Conservation (phyloP, 257 asterid genomes). For the Avicennia marina region DNA sequence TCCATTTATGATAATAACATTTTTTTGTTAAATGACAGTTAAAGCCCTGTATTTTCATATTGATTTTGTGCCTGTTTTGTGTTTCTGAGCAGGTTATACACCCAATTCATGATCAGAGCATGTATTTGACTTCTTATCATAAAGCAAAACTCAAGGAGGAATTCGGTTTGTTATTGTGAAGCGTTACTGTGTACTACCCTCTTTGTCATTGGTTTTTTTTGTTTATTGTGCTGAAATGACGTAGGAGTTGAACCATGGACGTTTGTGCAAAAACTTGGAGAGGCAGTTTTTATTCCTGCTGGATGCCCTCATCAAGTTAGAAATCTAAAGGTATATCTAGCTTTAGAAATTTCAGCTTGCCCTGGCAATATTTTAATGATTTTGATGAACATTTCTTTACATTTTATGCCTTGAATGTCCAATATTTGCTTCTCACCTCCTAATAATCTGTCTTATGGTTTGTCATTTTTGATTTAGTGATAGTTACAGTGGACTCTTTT, state of each 20-base stretch:
- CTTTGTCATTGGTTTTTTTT: background rate
- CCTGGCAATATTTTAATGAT: background rate
- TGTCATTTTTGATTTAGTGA: background rate
- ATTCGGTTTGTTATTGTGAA: constrained; percentile 37
- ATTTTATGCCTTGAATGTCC: background rate
- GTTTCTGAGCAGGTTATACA: constrained; percentile 43
- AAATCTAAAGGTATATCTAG: constrained; percentile 33
- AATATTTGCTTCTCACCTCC: background rate
- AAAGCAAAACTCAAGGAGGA: constrained; percentile 58
- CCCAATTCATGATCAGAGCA: constrained; percentile 66
- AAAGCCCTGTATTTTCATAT: background rate
- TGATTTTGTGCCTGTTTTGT: background rate
- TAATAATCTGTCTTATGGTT: background rate
- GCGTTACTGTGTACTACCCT: background rate
- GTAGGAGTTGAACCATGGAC: constrained; percentile 85
- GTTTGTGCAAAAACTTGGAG: constrained; percentile 65
- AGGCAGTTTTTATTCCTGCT: constrained; percentile 70
- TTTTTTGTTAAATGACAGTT: background rate
- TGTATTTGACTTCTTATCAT: constrained; percentile 46
- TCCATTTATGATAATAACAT: background rate
- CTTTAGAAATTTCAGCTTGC: background rate
- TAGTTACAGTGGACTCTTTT: no score
- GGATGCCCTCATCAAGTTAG: constrained; percentile 90
- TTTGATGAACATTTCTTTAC: background rate
- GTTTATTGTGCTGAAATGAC: constrained; percentile 7